Conservation (phyloP, 1,284 basidiomycete species). For the Leccinum variabile region DNA sequence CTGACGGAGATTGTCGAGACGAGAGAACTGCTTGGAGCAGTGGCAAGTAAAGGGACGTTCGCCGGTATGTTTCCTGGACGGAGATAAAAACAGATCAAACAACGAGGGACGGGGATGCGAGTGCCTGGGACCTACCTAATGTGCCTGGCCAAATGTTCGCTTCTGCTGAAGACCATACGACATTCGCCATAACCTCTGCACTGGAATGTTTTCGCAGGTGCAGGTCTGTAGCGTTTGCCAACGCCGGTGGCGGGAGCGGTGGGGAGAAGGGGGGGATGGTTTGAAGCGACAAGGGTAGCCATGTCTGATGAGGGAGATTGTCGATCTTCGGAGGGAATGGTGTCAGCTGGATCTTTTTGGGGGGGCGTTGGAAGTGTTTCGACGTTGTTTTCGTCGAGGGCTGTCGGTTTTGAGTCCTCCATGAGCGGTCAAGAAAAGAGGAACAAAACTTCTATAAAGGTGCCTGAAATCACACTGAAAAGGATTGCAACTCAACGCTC, state of each 20-base stretch:
- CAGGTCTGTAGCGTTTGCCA: constrained; percentile 69
- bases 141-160: constrained; percentile 94
- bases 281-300: constrained; percentile 32
- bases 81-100: constrained; percentile 25
- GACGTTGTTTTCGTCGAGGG: constrained; percentile 26
- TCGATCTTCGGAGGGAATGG: neutral
- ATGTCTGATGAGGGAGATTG: constrained; percentile 21
- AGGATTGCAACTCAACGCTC: constrained; percentile 28
- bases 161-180: constrained; percentile 93
- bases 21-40: constrained; percentile 92
- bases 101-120: constrained; percentile 15
- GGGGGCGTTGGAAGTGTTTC: constrained; percentile 13
- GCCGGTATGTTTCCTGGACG: constrained; percentile 89
- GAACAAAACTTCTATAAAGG: constrained; percentile 35
- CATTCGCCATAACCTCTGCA: constrained; percentile 95
- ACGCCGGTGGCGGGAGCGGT: constrained; percentile 25
- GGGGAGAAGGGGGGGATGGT: constrained; percentile 24
- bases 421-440: constrained; percentile 36
- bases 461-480: constrained; percentile 39
- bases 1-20: constrained; percentile 94
- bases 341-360: constrained; percentile 9
- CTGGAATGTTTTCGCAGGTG: constrained; percentile 89
- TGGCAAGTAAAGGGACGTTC: constrained; percentile 95
- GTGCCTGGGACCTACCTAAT: constrained; percentile 65
- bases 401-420: constrained; percentile 38